Conservation (phyloP, 805 yeast species). For the Yarrowia sp. region DNA sequence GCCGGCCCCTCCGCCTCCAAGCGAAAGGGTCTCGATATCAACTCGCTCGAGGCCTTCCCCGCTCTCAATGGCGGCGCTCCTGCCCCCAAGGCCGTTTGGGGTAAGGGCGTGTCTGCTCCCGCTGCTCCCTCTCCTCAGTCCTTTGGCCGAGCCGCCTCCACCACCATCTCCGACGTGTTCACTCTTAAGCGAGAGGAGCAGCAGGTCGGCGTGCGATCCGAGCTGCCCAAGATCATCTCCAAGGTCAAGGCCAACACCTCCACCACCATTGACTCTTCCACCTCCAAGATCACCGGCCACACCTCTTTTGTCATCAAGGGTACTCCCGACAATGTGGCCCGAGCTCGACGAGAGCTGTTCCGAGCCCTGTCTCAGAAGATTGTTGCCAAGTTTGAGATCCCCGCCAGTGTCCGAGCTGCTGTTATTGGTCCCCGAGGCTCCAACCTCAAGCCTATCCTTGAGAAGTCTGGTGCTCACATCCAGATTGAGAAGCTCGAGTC, state of each 20-base stretch:
- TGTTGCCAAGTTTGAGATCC: constrained; percentile 58
- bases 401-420: constrained; percentile 70
- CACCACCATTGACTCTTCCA: constrained; percentile 78
- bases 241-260: constrained; percentile 57
- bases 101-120: constrained; percentile 27
- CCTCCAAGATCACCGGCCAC: constrained; percentile 68
- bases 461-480: constrained; percentile 62
- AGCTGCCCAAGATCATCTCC: constrained; percentile 64
- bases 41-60: constrained; percentile 30
- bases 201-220: constrained; percentile 57
- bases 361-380: constrained; percentile 77
- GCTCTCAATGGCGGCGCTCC: constrained; percentile 29
- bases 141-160: constrained; percentile 45
- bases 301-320: constrained; percentile 86
- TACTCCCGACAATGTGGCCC: constrained; percentile 57
- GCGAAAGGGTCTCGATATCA: constrained; percentile 27
- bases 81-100: constrained; percentile 30
- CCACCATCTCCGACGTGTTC: constrained; percentile 74
- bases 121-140: constrained; percentile 29
- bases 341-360: constrained; percentile 72
- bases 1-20: constrained; percentile 25
- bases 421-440: constrained; percentile 88
- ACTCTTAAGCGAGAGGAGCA: constrained; percentile 70
- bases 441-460: constrained; percentile 74
- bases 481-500: constrained; percentile 51